Evolutionary conservation across 352 stramenopile genomes (phyloP).

Genomic region (Globisporangium acanthophoron): DNA sequence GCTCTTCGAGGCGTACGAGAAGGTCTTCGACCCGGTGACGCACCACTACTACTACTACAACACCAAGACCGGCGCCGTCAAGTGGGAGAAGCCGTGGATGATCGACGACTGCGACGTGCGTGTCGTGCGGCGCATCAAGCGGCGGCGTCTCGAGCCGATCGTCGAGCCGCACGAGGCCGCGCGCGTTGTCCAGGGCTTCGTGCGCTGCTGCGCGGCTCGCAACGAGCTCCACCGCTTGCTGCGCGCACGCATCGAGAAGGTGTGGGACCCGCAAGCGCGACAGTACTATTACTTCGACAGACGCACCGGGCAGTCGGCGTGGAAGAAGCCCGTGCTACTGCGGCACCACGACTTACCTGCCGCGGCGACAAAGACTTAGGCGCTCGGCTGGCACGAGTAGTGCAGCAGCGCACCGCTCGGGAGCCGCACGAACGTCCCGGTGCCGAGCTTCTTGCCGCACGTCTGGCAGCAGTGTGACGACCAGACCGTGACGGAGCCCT

Average conservation of each 20-base stretch:
- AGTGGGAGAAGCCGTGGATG: conserved; percentile 56
- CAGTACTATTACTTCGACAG: conserved; percentile 85
- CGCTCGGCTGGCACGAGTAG: conserved; percentile 63
- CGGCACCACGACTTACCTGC: conserved; percentile 29
- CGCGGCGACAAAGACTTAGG: background rate
- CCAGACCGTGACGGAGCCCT: conserved; percentile 70
- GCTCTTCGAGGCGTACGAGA: conserved; percentile 59
- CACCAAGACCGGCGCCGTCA: conserved; percentile 52
- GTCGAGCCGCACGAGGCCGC: conserved; percentile 34
- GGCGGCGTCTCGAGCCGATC: conserved; percentile 39
- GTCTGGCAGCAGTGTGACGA: conserved; percentile 65
- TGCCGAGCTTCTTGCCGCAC: conserved; percentile 64
- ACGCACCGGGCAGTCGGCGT: conserved; percentile 64
- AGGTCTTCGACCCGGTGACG: conserved; percentile 61
- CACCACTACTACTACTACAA: conserved; percentile 80
- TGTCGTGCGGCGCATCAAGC: conserved; percentile 28
- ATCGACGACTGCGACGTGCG: conserved; percentile 41
- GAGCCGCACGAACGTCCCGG: conserved; percentile 67
- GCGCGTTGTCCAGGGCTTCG: conserved; percentile 36
- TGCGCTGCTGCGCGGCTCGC: conserved; percentile 33
- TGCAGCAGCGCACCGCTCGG: conserved; percentile 56
- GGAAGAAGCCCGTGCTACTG: conserved; percentile 61
- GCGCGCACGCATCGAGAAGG: conserved; percentile 52
- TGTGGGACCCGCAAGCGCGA: conserved; percentile 57
- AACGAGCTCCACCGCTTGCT: conserved; percentile 43